These are phyloP conservation scores for Pisolithus albus DNA, from an alignment of 768 basidiomycete genomes.

Conservation along the genomic window DNA sequence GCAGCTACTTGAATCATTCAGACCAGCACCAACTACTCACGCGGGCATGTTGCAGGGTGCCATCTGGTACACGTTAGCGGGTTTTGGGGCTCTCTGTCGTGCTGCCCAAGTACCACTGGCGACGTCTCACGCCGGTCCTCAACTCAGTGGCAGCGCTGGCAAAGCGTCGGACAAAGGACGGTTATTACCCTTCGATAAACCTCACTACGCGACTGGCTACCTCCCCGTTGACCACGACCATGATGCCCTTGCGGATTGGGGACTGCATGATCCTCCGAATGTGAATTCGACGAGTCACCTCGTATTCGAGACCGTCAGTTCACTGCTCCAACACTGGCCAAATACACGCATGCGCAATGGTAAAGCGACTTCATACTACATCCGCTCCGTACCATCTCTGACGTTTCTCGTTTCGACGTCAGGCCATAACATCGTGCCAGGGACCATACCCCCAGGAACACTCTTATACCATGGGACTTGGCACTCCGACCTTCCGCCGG, in stretches of 20 bases:
- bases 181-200: too few species aligned
- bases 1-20: too few species aligned
- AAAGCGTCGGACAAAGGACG: too few species aligned
- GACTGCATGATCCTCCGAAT: constrained; percentile 15
- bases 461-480: constrained; percentile 10
- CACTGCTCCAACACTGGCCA: constrained; percentile 34
- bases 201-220: too few species aligned
- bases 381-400: neutral
- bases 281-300: constrained; percentile 27
- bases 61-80: too few species aligned
- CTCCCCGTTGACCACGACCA: too few species aligned
- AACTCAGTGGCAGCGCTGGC: too few species aligned
- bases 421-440: constrained; percentile 3
- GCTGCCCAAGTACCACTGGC: too few species aligned
- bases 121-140: too few species aligned
- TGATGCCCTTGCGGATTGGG: constrained; percentile 9
- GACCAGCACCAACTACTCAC: too few species aligned
- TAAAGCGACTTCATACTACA: constrained; percentile 9
- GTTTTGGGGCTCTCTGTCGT: too few species aligned
- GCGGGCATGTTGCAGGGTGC: too few species aligned
- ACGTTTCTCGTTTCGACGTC: neutral
- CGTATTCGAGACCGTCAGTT: constrained; percentile 29
- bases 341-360: constrained; percentile 34
- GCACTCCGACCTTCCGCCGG: constrained; percentile 12
- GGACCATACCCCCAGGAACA: constrained; percentile 2